These are phyloP conservation scores for Lactarius akahatsu DNA, from an alignment of 768 basidiomycete species.

Conservation along the genomic window DNA sequence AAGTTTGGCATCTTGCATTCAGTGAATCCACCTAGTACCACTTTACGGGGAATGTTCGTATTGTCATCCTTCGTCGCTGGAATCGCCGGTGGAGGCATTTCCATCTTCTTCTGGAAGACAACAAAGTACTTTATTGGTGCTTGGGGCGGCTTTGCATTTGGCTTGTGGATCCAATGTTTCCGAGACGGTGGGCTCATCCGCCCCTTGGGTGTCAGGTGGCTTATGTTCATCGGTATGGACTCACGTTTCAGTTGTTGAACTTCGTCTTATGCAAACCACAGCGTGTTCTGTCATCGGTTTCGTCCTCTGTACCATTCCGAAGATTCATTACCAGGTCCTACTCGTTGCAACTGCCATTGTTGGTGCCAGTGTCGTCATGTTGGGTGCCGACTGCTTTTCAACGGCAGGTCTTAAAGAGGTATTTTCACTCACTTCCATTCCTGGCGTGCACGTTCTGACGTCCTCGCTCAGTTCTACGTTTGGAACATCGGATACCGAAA, in stretches of 20 bases:
- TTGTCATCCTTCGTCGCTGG: slow-evolving; percentile 79
- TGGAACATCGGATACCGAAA: slow-evolving; percentile 88
- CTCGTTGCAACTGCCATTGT: slow-evolving; percentile 87
- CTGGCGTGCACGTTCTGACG: slow-evolving; percentile 12
- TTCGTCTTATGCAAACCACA: slow-evolving; percentile 37
- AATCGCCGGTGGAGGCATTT: slow-evolving; percentile 76
- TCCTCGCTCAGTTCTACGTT: slow-evolving; percentile 73
- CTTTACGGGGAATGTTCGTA: slow-evolving; percentile 87
- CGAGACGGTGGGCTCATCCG: slow-evolving; percentile 77
- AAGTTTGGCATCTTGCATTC: slow-evolving; percentile 85
- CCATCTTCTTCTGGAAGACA: slow-evolving; percentile 92
- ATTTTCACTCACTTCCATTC: not conserved
- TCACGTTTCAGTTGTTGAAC: slow-evolving; percentile 19
- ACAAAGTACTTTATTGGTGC: slow-evolving; percentile 81
- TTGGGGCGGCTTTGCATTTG: slow-evolving; percentile 86
- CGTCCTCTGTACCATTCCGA: slow-evolving; percentile 79
- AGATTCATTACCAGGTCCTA: slow-evolving; percentile 83
- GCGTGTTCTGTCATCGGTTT: slow-evolving; percentile 76
- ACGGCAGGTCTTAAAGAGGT: slow-evolving; percentile 93
- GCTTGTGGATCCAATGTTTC: slow-evolving; percentile 85
- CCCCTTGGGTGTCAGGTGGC: slow-evolving; percentile 80
- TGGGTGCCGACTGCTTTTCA: slow-evolving; percentile 93
- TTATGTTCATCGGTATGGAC: slow-evolving; percentile 75
- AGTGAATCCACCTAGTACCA: slow-evolving; percentile 73
- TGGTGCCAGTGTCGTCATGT: slow-evolving; percentile 85